Percentiles rank a stretch among this genome's conserved stretches.
Evolutionary conservation across 2,329 filamentous ascomycete genomes (phyloP).

Genomic region (Ramichloridium luteum): DNA sequence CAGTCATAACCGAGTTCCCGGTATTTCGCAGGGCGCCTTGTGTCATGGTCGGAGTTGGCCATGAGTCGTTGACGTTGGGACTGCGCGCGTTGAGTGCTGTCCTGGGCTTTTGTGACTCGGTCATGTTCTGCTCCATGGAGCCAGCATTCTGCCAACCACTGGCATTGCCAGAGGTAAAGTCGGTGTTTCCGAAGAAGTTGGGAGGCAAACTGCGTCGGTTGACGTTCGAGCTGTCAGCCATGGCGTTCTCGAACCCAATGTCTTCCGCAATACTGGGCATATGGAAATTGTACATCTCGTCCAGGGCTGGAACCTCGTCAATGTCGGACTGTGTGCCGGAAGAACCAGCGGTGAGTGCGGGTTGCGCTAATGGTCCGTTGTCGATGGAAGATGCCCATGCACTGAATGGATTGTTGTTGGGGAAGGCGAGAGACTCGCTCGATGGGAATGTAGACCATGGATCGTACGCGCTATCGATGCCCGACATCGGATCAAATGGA

Average conservation of each 20-base stretch:
- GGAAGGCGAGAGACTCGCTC: conserved; percentile 15
- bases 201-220: conserved; percentile 23
- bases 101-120: conserved; percentile 6
- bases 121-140: conserved; percentile 3
- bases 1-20: conserved; percentile 7
- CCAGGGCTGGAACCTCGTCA: conserved; percentile 25
- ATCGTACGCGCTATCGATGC: conserved; percentile 18
- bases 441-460: conserved; percentile 22
- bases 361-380: conserved; percentile 18
- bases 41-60: conserved; percentile 14
- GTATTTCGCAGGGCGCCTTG: background rate
- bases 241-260: conserved; percentile 8
- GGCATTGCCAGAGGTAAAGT: conserved; percentile 11
- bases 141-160: conserved; percentile 15
- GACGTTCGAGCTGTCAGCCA: conserved; percentile 7
- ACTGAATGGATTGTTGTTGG: conserved; percentile 24
- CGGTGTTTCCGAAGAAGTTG: conserved; percentile 20
- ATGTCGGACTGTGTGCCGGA: conserved; percentile 28
- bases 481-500: conserved; percentile 18
- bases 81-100: conserved; percentile 5
- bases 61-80: conserved; percentile 10
- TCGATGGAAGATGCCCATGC: conserved; percentile 21
- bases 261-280: conserved; percentile 25
- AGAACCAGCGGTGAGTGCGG: conserved; percentile 27
- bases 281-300: conserved; percentile 20